Percentiles rank a stretch among this genome's conserved stretches.
phyloP scores from a whole-genome alignment of 495 filamentous ascomycete species.

The Copromyces sp. region DNA sequence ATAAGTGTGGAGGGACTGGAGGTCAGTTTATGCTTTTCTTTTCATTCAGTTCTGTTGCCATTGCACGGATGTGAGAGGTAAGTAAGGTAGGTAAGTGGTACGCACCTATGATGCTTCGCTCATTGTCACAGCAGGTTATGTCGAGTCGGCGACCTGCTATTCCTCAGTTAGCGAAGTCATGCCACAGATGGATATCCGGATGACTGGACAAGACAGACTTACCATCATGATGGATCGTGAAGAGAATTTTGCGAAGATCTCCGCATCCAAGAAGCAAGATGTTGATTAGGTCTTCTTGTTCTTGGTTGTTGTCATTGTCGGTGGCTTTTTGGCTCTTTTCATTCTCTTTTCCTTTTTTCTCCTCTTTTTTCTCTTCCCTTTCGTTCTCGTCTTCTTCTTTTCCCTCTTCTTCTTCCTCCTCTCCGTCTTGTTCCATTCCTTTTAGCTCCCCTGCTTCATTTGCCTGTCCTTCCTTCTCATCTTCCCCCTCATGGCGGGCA shows the following conservation, averaged over 20 bases:
- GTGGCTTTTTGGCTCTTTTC: background rate
- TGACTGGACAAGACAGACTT: background rate
- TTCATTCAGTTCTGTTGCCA: background rate
- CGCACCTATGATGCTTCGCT: slow-evolving; percentile 18
- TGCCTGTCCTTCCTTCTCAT: no score
- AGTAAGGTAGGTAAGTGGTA: background rate
- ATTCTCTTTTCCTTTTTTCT: background rate
- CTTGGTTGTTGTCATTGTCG: background rate
- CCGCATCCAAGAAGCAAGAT: slow-evolving; percentile 27
- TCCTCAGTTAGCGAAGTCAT: background rate
- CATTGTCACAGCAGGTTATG: slow-evolving; percentile 22
- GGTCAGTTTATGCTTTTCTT: background rate
- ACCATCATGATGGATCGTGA: slow-evolving; percentile 17
- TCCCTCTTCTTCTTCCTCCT: background rate
- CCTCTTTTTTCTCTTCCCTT: background rate
- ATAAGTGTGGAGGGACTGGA: background rate
- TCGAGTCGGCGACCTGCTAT: slow-evolving; percentile 15
- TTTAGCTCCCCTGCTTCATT: background rate
- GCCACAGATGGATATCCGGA: background rate
- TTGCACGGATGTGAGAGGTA: background rate
- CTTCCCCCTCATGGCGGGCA: background rate
- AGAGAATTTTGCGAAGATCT: slow-evolving; percentile 23
- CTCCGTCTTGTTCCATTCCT: background rate
- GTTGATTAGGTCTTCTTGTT: slow-evolving; percentile 9
- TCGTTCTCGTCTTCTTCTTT: background rate